These are phyloP conservation scores for Rhexocercosporidium sp. DNA, from an alignment of 2,329 filamentous ascomycete species.

Conservation along the genomic window DNA sequence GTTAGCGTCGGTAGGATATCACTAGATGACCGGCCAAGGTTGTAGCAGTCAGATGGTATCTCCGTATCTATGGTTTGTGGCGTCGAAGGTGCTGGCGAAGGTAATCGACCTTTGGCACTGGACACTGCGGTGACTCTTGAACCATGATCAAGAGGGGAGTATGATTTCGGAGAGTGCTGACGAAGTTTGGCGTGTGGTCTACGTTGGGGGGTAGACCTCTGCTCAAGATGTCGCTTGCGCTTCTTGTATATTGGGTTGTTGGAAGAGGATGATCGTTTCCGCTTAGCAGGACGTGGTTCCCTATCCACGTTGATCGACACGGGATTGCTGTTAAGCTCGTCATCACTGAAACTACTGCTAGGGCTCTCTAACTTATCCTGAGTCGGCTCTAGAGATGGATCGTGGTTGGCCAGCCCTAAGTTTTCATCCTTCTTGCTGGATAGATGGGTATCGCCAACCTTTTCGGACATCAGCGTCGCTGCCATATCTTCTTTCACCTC, in stretches of 20 bases:
- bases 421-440: too few species aligned
- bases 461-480: too few species aligned
- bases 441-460: too few species aligned
- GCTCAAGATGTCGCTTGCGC: conserved; percentile 6
- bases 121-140: conserved; percentile 10
- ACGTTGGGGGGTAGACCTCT: conserved; percentile 3
- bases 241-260: conserved; percentile 10
- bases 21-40: conserved; percentile 19
- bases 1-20: too few species aligned
- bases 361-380: conserved; percentile 19
- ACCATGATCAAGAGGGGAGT: conserved; percentile 3
- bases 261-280: conserved; percentile 24
- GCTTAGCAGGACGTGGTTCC: conserved; percentile 27
- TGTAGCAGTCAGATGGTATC: conserved; percentile 9
- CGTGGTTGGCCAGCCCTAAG: background rate
- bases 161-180: background rate
- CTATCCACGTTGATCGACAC: background rate
- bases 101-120: conserved; percentile 10
- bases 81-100: conserved; percentile 26
- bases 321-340: conserved; percentile 14
- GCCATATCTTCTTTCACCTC: too few species aligned
- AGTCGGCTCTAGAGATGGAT: conserved; percentile 27
- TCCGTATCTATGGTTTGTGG: conserved; percentile 22
- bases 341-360: conserved; percentile 19
- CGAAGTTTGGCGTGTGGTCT: background rate